Base-by-base conservation (phyloP, 768 basidiomycete genomes). In the Glaciozyma martinii region DNA sequence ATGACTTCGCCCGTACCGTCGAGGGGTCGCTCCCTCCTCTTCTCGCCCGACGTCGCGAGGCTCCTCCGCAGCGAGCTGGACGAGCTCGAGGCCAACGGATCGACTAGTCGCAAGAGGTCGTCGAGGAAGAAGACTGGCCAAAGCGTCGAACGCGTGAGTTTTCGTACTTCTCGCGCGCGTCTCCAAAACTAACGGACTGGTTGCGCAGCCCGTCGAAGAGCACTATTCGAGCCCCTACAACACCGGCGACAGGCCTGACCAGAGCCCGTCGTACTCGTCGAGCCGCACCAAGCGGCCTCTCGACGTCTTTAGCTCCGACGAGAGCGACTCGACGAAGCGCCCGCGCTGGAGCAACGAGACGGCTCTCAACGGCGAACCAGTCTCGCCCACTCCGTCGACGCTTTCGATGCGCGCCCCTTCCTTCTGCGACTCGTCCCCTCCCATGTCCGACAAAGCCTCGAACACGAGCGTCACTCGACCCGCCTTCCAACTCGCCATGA, bases 381-480 rank as follows among this genome's bases (percentile, higher is more conserved):
- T 58, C 27, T 70, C 68, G 21, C 68, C 68, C 0, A 70, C 65
- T 3, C 63, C 68, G 0, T 70, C 62, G 13, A 63, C 68, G 21
- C 25, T 42, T 23, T 61, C 65, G 27, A 52, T 70, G 25, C 62
- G 57, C 52, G 68, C 68, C 1, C 68, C 68, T 1, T 64, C 62
- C 16, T 70, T 70, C 65, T 70, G 68, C 68, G 65, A 70, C 65
- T 70, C 68, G 18, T 64, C 62, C 0, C 68, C 68, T 16, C 53
- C 68, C 1, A 33, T 40, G 1, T 66, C 65, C 6, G 68, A 70
- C 19, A 59, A 57, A 21, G 68, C 62, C 13, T 44, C 53, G 7
- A 25, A 27, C 30, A 18, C 58, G 3, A 50, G 58, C 9, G 61
- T 62, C 29, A 3, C 52, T 9, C 60, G 44, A 4, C 1, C 47